Evolutionary conservation across 1,284 basidiomycete species (phyloP).

Genomic region (Ustilago shanxiensis): DNA sequence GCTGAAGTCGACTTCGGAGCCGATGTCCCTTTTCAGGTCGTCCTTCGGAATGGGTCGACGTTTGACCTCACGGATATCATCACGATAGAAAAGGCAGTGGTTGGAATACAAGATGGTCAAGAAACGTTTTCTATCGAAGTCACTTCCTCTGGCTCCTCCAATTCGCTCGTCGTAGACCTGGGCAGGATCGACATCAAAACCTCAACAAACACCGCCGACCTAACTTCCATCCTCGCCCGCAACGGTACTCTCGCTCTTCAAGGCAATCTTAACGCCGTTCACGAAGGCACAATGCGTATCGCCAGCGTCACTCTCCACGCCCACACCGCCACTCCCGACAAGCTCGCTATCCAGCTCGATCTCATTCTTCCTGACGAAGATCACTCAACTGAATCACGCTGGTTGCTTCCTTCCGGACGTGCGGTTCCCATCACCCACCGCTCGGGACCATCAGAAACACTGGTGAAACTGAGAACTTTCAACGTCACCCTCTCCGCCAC

Average conservation of each 20-base stretch:
- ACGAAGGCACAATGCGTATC: constrained; percentile 2
- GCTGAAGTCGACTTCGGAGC: constrained; percentile 23
- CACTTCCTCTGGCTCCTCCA: background rate
- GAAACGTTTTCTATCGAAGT: constrained; percentile 4
- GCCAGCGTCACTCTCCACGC: background rate
- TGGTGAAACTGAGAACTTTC: constrained; percentile 17
- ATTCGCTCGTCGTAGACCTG: constrained; percentile 16
- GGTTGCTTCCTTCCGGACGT: constrained; percentile 18
- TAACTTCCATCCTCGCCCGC: constrained; percentile 2
- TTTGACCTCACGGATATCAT: constrained; percentile 17
- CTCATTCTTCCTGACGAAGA: background rate
- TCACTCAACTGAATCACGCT: background rate
- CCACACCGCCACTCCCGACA: background rate
- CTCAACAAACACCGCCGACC: background rate
- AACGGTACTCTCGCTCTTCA: constrained; percentile 11
- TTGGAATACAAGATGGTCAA: constrained; percentile 17
- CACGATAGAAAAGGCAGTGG: background rate
- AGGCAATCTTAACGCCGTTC: constrained; percentile 1
- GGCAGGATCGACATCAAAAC: constrained; percentile 8
- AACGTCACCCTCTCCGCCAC: constrained; percentile 12
- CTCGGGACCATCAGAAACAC: background rate
- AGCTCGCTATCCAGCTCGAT: background rate
- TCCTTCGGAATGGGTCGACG: constrained; percentile 14
- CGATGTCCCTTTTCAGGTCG: constrained; percentile 22
- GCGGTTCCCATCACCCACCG: constrained; percentile 16